Base-by-base conservation (phyloP, 2,329 filamentous ascomycete genomes). In the Calonectria pseudoturangicola region DNA sequence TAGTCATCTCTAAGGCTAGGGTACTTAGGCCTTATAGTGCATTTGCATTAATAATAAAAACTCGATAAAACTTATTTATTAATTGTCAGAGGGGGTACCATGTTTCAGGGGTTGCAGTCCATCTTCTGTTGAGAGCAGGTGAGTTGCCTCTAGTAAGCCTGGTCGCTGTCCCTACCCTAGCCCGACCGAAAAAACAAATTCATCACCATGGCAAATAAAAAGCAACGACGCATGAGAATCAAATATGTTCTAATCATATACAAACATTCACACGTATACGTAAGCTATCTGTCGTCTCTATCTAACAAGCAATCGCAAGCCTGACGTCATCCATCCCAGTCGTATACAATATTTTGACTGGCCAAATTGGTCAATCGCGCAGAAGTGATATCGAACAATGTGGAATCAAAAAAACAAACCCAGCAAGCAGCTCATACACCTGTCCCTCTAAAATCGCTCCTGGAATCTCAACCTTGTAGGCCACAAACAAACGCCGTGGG, bases 221-320 rank as follows among this genome's bases (percentile, higher is more conserved):
- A 33, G 5, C 30, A 33, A 36, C 33, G 10, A 3, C 33, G 12
- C 33, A 36, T 13, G 7, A 10, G 8, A 36, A 12, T 13, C 33
- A 10, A 13, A 48, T 48, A 48, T 48, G 5, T 48, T 48, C 45
- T 25, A 12, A 5, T 60, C 54, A 10, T 60, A 41, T 60, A 28
- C 18, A 60, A 60, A 60, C 54, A 60, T 41, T 41, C 28, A 33
- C 28, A 21, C 8, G 4, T 6, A 51, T 25, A 41, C 54, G 16
- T 58, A 41, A 4, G n/a, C 54, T 41, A 41, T 60, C 36, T 60
- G 5, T 18, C n/a, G 54, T 60, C 33, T 58, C 54, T 60, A 60
- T 60, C 54, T 60, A 60, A 60, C 33, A 60, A 60, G 33, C 33
- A 60, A 60, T 16, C 21, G 33, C 33, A 60, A 60, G 18, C 21